Base-by-base conservation (phyloP, 805 yeast genomes). In the Hanseniaspora taiwanica region DNA sequence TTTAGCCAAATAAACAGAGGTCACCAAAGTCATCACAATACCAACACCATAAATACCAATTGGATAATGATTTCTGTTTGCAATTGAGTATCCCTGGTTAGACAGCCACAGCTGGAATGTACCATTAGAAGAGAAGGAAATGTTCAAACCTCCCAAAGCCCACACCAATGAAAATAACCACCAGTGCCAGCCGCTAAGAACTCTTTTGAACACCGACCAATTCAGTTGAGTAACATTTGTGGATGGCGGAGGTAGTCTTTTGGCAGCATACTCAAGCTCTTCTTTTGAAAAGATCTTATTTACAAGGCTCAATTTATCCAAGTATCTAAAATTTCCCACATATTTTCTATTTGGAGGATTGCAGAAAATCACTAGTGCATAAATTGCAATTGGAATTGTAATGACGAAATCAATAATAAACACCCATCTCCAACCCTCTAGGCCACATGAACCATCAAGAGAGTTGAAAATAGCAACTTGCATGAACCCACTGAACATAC, bases 351-450 rank as follows among this genome's bases (percentile, higher is more conserved):
- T 2, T 9, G 79, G 78, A 2, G 65, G 60, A 49, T 76, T 80
- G 10, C 82, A 82, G 52, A 76, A 73, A 41, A 68, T 68, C 2
- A 78, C 36, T 29, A 72, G 62, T 1, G 83, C 81, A 46, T 69
- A 74, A 3, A 74, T 27, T 3, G 72, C 69, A 40, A 76, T 69
- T 1, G 80, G 80, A 3, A 76, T 49, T 0, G 81, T 74, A 35
- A 76, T 64, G 24, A 72, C 48, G 46, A 74, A 75, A 55, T 76
- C 81, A 45, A 76, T 72, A 35, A 77, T 71, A 50, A 74, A 77
- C 14, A 76, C 52, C 81, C 81, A 76, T 54, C 77, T 65, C 81
- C 81, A 76, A 6, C 82, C 81, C 3, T 66, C 64, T 13, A 75
- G 52, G 0, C 77, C 77, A n/a, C 56, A 53, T 17, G 46, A 52